A percentile compares a stretch with the other conserved stretches of the same genome.
phyloP scores from a whole-genome alignment of 192 early-diverging fungal species.

The Nowakowskiella sp. region DNA sequence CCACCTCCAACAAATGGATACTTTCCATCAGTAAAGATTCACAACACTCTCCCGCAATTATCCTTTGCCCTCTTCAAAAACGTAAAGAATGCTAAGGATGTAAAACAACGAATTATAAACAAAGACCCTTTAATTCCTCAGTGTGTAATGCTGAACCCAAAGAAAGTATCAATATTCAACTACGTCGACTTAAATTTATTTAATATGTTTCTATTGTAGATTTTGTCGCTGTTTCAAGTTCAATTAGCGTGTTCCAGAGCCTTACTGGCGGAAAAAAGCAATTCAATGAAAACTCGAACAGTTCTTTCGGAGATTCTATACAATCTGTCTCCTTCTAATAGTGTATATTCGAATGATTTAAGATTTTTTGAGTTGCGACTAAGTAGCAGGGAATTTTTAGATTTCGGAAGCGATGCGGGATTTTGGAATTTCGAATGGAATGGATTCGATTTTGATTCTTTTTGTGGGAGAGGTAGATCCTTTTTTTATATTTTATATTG shows the following conservation, averaged over 20 bases:
- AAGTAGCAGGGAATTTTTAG: too few species aligned
- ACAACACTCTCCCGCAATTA: slow-evolving; percentile 4
- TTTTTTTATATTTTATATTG: too few species aligned
- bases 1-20: slow-evolving; percentile 11
- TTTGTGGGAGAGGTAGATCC: too few species aligned
- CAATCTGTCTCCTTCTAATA: slow-evolving; percentile 28
- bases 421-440: too few species aligned
- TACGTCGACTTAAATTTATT: too few species aligned
- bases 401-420: too few species aligned
- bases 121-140: slow-evolving; percentile 21
- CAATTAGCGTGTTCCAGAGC: slow-evolving; percentile 25
- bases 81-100: slow-evolving; percentile 22
- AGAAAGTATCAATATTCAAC: slow-evolving; percentile 14
- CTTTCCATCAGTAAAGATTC: slow-evolving; percentile 3
- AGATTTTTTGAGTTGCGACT: too few species aligned
- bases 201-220: slow-evolving; percentile 3
- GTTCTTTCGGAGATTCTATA: slow-evolving; percentile 33
- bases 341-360: too few species aligned
- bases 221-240: slow-evolving; percentile 27
- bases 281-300: slow-evolving; percentile 26
- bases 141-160: slow-evolving; percentile 27
- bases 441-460: too few species aligned
- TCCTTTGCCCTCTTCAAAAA: slow-evolving; percentile 19
- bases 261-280: slow-evolving; percentile 15
- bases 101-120: slow-evolving; percentile 18